Percentiles rank a stretch among this genome's conserved stretches.
phyloP scores from a whole-genome alignment of 208 protist genomes.

The Strigomonas culicis region DNA sequence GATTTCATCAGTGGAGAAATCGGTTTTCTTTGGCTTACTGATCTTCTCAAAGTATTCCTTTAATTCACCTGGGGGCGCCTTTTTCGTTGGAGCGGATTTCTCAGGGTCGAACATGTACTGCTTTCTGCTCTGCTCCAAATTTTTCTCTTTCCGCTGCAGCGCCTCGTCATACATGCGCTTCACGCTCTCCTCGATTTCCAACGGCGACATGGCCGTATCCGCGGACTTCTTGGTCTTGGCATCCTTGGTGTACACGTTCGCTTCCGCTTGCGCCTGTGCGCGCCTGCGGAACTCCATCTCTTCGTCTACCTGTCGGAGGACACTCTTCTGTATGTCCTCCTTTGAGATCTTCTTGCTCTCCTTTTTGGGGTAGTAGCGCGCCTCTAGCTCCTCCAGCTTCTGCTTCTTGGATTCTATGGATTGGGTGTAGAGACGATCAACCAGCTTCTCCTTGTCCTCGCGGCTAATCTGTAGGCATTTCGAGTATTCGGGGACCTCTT shows the following conservation, averaged over 20 bases:
- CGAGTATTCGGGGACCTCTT: not conserved
- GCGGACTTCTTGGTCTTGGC: constrained; percentile 2
- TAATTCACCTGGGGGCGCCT: constrained; percentile 49
- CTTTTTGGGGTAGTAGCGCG: constrained; percentile 69
- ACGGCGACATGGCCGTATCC: constrained; percentile 15
- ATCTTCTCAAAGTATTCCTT: constrained; percentile 58
- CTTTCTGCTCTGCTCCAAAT: constrained; percentile 53
- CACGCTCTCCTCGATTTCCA: constrained; percentile 47
- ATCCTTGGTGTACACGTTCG: constrained; percentile 8
- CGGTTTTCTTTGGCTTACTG: constrained; percentile 74
- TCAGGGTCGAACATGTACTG: constrained; percentile 55
- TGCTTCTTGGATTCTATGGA: constrained; percentile 46
- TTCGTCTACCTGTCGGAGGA: constrained; percentile 69
- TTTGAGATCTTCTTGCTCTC: constrained; percentile 35
- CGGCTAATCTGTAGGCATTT: constrained; percentile 22
- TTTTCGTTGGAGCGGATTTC: constrained; percentile 27
- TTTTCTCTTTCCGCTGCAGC: constrained; percentile 46
- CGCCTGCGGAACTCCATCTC: constrained; percentile 60
- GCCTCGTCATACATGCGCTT: constrained; percentile 70
- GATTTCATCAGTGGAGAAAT: constrained; percentile 72
- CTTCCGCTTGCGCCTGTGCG: constrained; percentile 38
- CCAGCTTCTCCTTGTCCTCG: constrained; percentile 51
- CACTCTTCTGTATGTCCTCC: constrained; percentile 59
- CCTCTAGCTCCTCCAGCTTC: constrained; percentile 50
- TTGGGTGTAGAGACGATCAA: constrained; percentile 67